phyloP scores from a whole-genome alignment of 805 yeast species.

The Wickerhamomyces queroliae region DNA sequence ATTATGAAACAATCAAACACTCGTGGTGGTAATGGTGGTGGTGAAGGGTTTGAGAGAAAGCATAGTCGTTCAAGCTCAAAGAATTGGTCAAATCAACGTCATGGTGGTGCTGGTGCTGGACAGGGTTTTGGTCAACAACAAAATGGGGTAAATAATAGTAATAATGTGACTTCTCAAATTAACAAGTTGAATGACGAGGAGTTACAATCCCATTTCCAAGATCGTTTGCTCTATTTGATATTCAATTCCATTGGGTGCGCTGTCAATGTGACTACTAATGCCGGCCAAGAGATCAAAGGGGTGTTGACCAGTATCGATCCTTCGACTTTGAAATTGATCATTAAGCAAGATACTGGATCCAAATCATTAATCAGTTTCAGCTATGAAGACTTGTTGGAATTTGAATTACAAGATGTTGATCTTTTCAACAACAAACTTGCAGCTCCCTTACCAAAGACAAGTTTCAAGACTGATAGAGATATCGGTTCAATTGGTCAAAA shows the following conservation, averaged over 20 bases:
- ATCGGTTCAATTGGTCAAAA: conserved; percentile 46
- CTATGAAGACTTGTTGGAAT: conserved; percentile 32
- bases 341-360: conserved; percentile 18
- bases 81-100: background rate
- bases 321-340: conserved; percentile 29
- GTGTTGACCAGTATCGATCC: conserved; percentile 51
- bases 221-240: conserved; percentile 49
- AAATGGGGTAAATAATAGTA: conserved; percentile 1
- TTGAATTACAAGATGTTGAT: conserved; percentile 30
- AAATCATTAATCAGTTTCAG: conserved; percentile 17
- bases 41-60: background rate
- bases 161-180: conserved; percentile 1
- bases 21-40: background rate
- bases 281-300: conserved; percentile 60
- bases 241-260: conserved; percentile 55
- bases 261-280: conserved; percentile 51
- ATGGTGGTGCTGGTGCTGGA: too few species aligned
- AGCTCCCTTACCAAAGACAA: conserved; percentile 11
- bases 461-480: conserved; percentile 81
- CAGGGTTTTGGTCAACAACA: background rate
- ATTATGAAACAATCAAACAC: background rate
- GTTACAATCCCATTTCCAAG: conserved; percentile 31
- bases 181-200: conserved; percentile 16
- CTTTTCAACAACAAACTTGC: conserved; percentile 13
- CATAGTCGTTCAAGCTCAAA: conserved; percentile 1